Base-by-base conservation (phyloP, 2,329 filamentous ascomycete genomes). In the Fusarium domesticum region DNA sequence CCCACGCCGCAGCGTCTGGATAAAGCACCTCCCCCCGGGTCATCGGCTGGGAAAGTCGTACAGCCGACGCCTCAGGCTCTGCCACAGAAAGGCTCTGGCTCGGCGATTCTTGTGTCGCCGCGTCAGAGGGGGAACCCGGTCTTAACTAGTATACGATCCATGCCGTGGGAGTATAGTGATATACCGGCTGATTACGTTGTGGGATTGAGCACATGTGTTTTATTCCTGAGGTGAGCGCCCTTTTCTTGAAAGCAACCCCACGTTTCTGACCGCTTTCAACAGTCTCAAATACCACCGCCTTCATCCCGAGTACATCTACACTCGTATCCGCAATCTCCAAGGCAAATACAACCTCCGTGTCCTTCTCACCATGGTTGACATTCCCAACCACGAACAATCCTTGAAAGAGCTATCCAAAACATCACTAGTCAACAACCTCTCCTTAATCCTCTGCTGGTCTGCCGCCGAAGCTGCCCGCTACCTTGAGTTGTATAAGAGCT, bases 281-380 rank as follows among this genome's bases (percentile, higher is more conserved):
- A 77, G 89, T 37, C 78, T 98, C 42, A 98, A 97, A 68, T 98
- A 98, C 68, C 93, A 98, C 68, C 89, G 92, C 19, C 77, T 98
- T 40, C 93, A 98, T 63, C 93, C 93, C 1, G 93, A 98, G 69
- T 98, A 98, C 72, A 89, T 98, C 60, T 97, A 97, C 72, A 90
- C 86, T 18, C 86, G 93, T 45, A 95, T 98, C 56, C 85, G 87
- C 40, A 82, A 84, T 37, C 74, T 98, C 5, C 87, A 87, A 39
- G 88, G 87, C 39, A 89, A 87, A 69, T 97, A 95, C 71, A 85
- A 84, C 54, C 77, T 98, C 16, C 87, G 93, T 37, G 77, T 98
- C 40, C 71, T 98, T 19, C 77, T 98, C 37, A 84, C 85, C 16
- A 90, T 97, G 81, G 91, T 97, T 18, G 93, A 98, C 66, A 96